Conservation (phyloP, 2,329 filamentous ascomycete species). For the Stylonectria norvegica region DNA sequence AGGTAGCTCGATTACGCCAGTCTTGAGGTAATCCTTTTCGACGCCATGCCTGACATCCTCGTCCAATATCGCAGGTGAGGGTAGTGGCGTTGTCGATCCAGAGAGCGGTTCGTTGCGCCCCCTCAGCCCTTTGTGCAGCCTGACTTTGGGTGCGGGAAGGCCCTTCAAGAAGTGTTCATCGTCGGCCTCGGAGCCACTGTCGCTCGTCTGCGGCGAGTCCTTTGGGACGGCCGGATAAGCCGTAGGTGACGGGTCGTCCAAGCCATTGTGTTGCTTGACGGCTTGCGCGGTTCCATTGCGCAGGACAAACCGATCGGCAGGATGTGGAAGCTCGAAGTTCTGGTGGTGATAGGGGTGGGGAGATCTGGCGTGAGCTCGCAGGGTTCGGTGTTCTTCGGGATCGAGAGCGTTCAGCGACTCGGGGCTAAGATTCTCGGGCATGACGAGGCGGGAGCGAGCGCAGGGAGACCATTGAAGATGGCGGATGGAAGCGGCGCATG, state of each 20-base stretch:
- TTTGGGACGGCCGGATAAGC: conserved; percentile 38
- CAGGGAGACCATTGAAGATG: conserved; percentile 27
- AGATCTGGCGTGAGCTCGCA: conserved; percentile 56
- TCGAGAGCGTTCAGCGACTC: conserved; percentile 33
- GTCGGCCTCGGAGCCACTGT: conserved; percentile 92
- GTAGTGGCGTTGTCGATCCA: conserved; percentile 52
- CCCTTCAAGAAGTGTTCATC: conserved; percentile 88
- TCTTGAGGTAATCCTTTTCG: conserved; percentile 15
- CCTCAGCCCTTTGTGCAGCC: conserved; percentile 74
- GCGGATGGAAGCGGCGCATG: conserved; percentile 19
- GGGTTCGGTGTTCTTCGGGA: conserved; percentile 34
- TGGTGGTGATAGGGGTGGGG: conserved; percentile 67
- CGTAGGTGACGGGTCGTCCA: conserved; percentile 22
- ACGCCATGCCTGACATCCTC: conserved; percentile 34
- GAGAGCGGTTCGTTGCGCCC: conserved; percentile 55
- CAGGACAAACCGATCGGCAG: conserved; percentile 39
- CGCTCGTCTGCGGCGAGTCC: conserved; percentile 64
- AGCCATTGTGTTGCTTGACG: conserved; percentile 15
- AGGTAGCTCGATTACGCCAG: conserved; percentile 16
- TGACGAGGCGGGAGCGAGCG: conserved; percentile 33
- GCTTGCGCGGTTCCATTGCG: conserved; percentile 18
- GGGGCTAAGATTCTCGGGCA: conserved; percentile 45
- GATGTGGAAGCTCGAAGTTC: conserved; percentile 52
- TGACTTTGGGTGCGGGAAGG: conserved; percentile 71
- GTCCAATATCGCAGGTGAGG: conserved; percentile 46